Base-by-base conservation (phyloP, 2,329 filamentous ascomycete species). In the Pestalotiopsis sp. region DNA sequence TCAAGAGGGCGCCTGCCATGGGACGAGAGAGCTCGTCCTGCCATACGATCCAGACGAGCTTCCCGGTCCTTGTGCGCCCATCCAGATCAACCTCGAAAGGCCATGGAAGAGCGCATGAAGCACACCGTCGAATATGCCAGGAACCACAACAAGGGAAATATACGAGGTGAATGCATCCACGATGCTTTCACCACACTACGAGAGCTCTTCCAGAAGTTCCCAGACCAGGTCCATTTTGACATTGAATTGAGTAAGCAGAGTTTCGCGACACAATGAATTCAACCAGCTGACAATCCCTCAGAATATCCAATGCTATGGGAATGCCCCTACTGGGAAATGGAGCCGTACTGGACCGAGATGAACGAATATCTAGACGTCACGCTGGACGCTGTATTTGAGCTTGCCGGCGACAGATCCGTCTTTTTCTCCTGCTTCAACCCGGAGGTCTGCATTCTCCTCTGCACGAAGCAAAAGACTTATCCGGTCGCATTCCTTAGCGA, bases 371-470 rank as follows among this genome's bases (percentile, higher is more conserved):
- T 67, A 11, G 65, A 67, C 59, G 20, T 41, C 2, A 67, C 59
- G 5, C 55, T 67, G 11, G 58, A 67, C 36, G 58, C 52, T 4
- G 38, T 67, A 4, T 67, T 62, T 45, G 57, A 62, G 38, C 65
- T 67, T 6, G 57, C 36, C 6, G 27, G 58, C 7, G 55, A 55
- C 39, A 58, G 65, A 6, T 63, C 65, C 25, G 41, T 67, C 23
- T 67, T 67, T 25, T 67, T 67, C 65, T 52, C 65, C 38, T 67
- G 65, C 65, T 67, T 67, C 65, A 67, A 67, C 27, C 65, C 65
- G 4, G 65, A 67, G 20, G 65, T 67, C 1, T 67, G 65, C 41
- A 55, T 63, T 5, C 39, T 67, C 1, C 58, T 67, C 3, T 62
- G 57, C 17, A 67, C 58, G 12, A 67, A 67, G 59, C 65, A 67